phyloP scores from a whole-genome alignment of 2,329 filamentous ascomycete species.

The Colletotrichum salicis region DNA sequence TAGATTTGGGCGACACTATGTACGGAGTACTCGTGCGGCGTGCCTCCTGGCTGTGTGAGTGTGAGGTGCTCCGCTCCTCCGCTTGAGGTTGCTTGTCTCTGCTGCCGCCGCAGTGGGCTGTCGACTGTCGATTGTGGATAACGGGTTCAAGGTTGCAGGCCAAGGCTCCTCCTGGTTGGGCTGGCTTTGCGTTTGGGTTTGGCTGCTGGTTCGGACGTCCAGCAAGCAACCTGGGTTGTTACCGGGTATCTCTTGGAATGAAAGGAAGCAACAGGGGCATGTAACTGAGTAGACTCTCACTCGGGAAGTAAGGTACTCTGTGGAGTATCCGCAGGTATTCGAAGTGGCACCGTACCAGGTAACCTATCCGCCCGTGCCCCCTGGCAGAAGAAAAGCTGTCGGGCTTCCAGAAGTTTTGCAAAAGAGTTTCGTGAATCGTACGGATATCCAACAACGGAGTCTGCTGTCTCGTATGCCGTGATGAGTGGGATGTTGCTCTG shows the following conservation, averaged over 20 bases:
- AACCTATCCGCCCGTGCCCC: background rate
- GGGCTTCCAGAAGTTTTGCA: constrained; percentile 19
- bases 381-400: background rate
- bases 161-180: background rate
- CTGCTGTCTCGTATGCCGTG: background rate
- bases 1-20: constrained; percentile 26
- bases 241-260: constrained; percentile 18
- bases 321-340: no score
- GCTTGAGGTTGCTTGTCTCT: background rate
- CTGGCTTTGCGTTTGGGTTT: background rate
- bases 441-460: background rate
- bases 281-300: background rate
- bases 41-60: constrained; percentile 16
- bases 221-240: constrained; percentile 1
- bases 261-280: constrained; percentile 21
- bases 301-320: no score
- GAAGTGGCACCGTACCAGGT: background rate
- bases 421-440: background rate
- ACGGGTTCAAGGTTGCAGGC: constrained; percentile 7
- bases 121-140: constrained; percentile 7
- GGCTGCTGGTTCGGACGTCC: constrained; percentile 21
- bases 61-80: constrained; percentile 11
- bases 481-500: background rate
- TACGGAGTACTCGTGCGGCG: background rate
- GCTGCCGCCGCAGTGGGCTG: background rate